Conservation (phyloP, 2,329 filamentous ascomycete genomes). For the Penicillium corylophilum region DNA sequence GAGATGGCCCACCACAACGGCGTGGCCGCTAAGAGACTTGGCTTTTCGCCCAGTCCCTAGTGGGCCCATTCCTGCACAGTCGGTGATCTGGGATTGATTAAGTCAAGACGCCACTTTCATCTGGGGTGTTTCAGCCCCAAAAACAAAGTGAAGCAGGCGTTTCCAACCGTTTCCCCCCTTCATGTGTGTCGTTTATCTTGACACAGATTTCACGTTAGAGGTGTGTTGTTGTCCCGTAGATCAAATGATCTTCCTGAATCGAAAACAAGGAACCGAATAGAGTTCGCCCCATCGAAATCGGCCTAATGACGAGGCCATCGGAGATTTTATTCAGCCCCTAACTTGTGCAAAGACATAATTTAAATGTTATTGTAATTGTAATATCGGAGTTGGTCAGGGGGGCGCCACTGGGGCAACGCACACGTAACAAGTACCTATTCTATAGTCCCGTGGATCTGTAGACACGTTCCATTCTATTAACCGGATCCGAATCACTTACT, state of each 20-base stretch:
- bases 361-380: not conserved
- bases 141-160: not conserved
- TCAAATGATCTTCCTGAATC: no score
- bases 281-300: not conserved
- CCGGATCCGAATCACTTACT: not conserved
- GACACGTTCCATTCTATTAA: not conserved
- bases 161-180: not conserved
- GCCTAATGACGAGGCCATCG: not conserved
- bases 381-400: not conserved
- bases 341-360: not conserved
- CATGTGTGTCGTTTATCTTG: not conserved
- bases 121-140: conserved; percentile 15
- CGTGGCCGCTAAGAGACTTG: conserved; percentile 22
- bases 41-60: conserved; percentile 15
- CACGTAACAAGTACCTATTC: not conserved
- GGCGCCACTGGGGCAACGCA: not conserved
- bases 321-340: not conserved
- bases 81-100: conserved; percentile 18
- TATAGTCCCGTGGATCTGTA: not conserved
- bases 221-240: not conserved
- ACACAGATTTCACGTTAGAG: not conserved
- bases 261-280: not conserved
- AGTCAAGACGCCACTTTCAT: not conserved
- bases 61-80: conserved; percentile 1
- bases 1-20: conserved; percentile 9